Evolutionary conservation across 2,329 filamentous ascomycete genomes (phyloP).

Genomic region (Corniculantispora saksenae): DNA sequence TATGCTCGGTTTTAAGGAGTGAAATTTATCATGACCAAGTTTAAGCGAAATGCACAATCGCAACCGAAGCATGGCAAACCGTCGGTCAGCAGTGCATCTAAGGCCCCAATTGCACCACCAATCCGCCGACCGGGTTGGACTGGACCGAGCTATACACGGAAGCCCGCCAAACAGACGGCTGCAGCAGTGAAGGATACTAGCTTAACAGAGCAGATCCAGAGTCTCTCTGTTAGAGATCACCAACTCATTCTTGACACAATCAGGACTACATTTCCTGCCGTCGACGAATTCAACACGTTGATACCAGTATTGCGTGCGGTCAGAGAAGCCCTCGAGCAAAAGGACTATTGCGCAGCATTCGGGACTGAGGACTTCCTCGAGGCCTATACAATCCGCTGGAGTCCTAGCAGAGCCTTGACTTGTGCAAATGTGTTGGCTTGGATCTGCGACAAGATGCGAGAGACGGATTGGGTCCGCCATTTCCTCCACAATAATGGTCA

Average conservation of each 20-base stretch:
- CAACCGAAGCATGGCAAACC: slow-evolving; percentile 23
- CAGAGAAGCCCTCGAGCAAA: slow-evolving; percentile 22
- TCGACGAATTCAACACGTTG: slow-evolving; percentile 23
- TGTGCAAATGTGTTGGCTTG: slow-evolving; percentile 23
- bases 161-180: slow-evolving; percentile 14
- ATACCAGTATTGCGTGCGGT: slow-evolving; percentile 21
- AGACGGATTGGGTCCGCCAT: slow-evolving; percentile 20
- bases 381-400: slow-evolving; percentile 26
- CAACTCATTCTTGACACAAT: slow-evolving; percentile 24
- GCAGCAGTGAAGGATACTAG: slow-evolving; percentile 16
- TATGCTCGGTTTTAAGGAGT: slow-evolving; percentile 1
- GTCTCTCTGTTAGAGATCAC: slow-evolving; percentile 21
- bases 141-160: slow-evolving; percentile 20
- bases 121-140: slow-evolving; percentile 22
- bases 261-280: slow-evolving; percentile 23
- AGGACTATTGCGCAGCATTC: slow-evolving; percentile 22
- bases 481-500: slow-evolving; percentile 13
- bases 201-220: slow-evolving; percentile 19
- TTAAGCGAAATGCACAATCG: slow-evolving; percentile 23
- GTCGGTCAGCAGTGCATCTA: slow-evolving; percentile 22
- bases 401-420: slow-evolving; percentile 23
- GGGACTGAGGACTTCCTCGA: slow-evolving; percentile 22
- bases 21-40: slow-evolving; percentile 21
- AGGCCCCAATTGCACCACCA: slow-evolving; percentile 20
- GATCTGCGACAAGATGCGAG: slow-evolving; percentile 21